phyloP scores from a whole-genome alignment of 768 basidiomycete species.

The Paxillus rubicundulus region DNA sequence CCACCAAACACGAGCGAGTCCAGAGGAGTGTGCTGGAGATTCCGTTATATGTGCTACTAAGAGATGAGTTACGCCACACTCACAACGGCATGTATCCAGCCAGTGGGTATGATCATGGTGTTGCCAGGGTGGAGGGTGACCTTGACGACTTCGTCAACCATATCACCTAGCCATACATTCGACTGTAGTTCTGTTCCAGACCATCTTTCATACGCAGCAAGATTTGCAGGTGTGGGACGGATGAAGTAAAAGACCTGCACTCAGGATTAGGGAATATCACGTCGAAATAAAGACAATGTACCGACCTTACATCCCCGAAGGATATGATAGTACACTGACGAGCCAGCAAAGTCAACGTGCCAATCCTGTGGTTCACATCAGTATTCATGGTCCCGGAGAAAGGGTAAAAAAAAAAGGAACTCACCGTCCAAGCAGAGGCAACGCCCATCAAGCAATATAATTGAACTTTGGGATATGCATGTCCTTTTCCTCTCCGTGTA shows the following conservation, averaged over 20 bases:
- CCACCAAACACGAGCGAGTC: conserved; percentile 97
- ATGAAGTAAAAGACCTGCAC: conserved; percentile 93
- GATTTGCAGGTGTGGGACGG: conserved; percentile 79
- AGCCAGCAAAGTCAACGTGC: conserved; percentile 98
- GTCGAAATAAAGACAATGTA: not conserved
- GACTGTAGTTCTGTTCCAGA: conserved; percentile 90
- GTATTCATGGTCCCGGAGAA: not conserved
- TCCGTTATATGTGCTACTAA: conserved; percentile 1
- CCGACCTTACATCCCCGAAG: conserved; percentile 78
- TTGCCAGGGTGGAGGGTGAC: conserved; percentile 75
- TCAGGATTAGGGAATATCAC: not conserved
- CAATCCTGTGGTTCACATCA: conserved; percentile 63
- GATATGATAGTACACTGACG: conserved; percentile 97
- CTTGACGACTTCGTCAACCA: conserved; percentile 88
- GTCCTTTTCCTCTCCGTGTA: conserved; percentile 67
- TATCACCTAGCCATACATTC: conserved; percentile 86
- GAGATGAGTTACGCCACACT: conserved; percentile 26
- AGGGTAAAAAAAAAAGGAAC: conserved; percentile 29
- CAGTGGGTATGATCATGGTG: conserved; percentile 93
- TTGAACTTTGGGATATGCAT: conserved; percentile 89
- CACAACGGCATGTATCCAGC: conserved; percentile 98
- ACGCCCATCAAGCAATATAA: conserved; percentile 98
- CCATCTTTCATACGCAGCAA: conserved; percentile 91
- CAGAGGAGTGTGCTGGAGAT: conserved; percentile 73
- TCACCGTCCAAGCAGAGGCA: conserved; percentile 87